Percentiles rank a stretch among this genome's conserved stretches.
phyloP scores from a whole-genome alignment of 768 basidiomycete genomes.

The Lactarius sanguifluus region DNA sequence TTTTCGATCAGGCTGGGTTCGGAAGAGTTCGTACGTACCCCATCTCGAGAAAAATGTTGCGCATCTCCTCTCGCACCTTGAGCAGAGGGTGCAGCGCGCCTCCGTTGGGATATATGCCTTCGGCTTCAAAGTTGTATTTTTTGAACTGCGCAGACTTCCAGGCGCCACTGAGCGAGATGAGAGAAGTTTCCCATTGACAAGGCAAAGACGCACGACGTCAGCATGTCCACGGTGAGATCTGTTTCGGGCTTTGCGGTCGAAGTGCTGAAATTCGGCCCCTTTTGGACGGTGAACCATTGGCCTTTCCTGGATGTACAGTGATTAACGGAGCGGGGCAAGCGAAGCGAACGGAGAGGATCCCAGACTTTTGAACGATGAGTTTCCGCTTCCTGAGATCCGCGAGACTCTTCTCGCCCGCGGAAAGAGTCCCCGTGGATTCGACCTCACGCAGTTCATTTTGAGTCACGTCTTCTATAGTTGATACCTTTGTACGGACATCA shows the following conservation, averaged over 20 bases:
- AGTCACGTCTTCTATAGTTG: constrained; percentile 70
- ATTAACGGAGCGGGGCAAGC: neutral
- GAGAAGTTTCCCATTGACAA: neutral
- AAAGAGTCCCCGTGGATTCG: constrained; percentile 66
- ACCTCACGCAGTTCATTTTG: constrained; percentile 74
- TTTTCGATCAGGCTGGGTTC: neutral
- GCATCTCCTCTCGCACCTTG: constrained; percentile 96
- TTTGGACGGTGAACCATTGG: constrained; percentile 89
- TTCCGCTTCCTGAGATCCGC: constrained; percentile 92
- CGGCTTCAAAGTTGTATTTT: constrained; percentile 98
- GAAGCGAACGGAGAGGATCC: neutral
- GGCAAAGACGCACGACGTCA: constrained; percentile 76
- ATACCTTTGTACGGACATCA: constrained; percentile 51
- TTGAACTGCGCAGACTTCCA: constrained; percentile 96
- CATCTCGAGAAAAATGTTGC: constrained; percentile 99
- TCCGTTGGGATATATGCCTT: constrained; percentile 83
- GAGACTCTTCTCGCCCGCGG: constrained; percentile 75
- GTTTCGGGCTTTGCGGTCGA: constrained; percentile 93
- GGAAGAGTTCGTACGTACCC: constrained; percentile 54
- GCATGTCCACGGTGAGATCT: constrained; percentile 94
- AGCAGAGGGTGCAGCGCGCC: constrained; percentile 95
- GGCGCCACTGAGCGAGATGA: constrained; percentile 58
- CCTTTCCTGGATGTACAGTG: constrained; percentile 64
- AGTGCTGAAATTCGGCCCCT: constrained; percentile 85
- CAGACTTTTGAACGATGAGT: constrained; percentile 77